Base-by-base conservation (phyloP, 306 rosid genomes). In the Pueraria montana region DNA sequence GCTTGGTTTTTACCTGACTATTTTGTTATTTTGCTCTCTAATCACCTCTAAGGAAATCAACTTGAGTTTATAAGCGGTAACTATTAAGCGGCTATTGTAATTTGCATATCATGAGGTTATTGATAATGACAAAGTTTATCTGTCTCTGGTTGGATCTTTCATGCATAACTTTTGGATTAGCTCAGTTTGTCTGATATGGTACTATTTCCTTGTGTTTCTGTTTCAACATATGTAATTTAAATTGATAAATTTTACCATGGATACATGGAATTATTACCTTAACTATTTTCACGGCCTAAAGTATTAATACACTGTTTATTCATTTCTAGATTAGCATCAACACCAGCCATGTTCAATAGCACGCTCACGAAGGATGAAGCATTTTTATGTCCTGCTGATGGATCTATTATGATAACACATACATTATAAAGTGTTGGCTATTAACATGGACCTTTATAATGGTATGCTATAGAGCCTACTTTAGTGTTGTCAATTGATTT, bases 261-360 rank as follows among this genome's bases (percentile, higher is more conserved):
- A 58, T 82, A 46, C 8, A 27, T 80, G 65, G 4, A 40, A 45
- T 73, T 58, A 26, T 30, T 46, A 36, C 52, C 63, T 27, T 50
- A 17, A 58, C 17, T 55, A 24, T 65, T 81, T 74, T 76, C 62
- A 55, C 16, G 78, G 75, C 53, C 34, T 65, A 78, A 24, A 76
- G 46, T 72, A 21, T 68, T 59, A 62, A 56, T 84, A 65, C 83
- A n/a, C n/a, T 55, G 24, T 84, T 85, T 63, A 26, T 49, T 63
- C 50, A 52, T 68, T 63, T 90, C 73, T 85, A 96, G 97, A 88
- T 89, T 93, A 80, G 97, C 98, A 80, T 96, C 99, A 76, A 92
- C 97, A 42, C 99, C 94, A 80, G 97, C 99, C 77, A 92, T 93
- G 99, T 96, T 96, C 82, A 96, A 93, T 84, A 90, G 99, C 87